A percentile compares a stretch with the other conserved stretches of the same genome.
Conservation (phyloP, 1,139 yeast genomes). For the Tardiomyces depauwii region DNA sequence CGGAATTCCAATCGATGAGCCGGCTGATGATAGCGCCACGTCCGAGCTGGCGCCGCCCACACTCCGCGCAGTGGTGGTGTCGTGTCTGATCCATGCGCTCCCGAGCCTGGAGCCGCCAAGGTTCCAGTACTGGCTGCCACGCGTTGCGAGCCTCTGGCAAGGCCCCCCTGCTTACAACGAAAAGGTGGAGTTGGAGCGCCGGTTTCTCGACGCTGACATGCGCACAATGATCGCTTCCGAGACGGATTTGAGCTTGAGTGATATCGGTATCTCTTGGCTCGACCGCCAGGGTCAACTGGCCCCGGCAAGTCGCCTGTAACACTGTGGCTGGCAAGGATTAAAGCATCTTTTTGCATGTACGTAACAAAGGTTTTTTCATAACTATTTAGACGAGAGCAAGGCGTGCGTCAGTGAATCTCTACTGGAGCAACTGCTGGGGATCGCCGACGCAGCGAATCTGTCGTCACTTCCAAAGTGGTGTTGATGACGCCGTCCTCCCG, state of each 20-base stretch:
- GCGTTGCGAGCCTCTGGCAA: conserved; percentile 33
- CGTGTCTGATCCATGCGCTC: conserved; percentile 39
- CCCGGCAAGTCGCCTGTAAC: neutral
- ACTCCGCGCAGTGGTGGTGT: conserved; percentile 40
- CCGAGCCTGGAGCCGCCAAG: conserved; percentile 41
- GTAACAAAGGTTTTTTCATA: too few species aligned
- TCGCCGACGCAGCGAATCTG: neutral
- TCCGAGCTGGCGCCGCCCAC: conserved; percentile 20
- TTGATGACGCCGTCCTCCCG: neutral
- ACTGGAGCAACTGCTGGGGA: neutral
- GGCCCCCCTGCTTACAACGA: conserved; percentile 12
- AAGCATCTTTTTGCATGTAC: too few species aligned
- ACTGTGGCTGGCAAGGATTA: too few species aligned
- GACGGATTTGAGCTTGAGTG: conserved; percentile 49
- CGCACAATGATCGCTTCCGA: conserved; percentile 36
- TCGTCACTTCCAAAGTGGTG: neutral
- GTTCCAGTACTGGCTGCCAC: conserved; percentile 39
- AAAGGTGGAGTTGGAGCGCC: conserved; percentile 19
- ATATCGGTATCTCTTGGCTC: conserved; percentile 62
- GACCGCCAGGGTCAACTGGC: conserved; percentile 12
- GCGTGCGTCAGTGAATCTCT: neutral
- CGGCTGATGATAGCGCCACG: neutral
- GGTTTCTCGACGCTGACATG: conserved; percentile 24
- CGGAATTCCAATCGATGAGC: conserved; percentile 23
- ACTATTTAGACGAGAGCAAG: neutral